These are phyloP conservation scores for Teunomyces cretensis DNA, from an alignment of 805 yeast species.

Conservation along the genomic window DNA sequence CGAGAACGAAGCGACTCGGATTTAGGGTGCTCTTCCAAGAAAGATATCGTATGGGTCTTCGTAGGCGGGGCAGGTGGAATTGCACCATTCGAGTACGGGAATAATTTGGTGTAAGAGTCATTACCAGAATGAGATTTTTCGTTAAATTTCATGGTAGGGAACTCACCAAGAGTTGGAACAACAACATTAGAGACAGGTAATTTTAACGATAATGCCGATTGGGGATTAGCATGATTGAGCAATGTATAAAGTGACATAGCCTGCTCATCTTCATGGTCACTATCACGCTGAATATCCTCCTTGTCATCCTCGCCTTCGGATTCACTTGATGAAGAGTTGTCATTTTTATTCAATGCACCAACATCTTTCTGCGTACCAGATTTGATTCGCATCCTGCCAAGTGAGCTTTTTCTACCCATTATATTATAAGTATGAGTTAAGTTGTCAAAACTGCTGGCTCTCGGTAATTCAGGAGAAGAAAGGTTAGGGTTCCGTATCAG, in stretches of 20 bases:
- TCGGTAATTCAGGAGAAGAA: constrained; percentile 17
- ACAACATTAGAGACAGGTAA: constrained; percentile 15
- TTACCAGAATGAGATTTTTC: constrained; percentile 16
- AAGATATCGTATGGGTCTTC: constrained; percentile 10
- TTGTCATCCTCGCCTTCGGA: constrained; percentile 13
- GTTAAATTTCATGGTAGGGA: constrained; percentile 36
- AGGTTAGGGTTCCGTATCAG: constrained; percentile 17
- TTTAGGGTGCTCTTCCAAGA: constrained; percentile 28
- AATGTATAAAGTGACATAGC: constrained; percentile 68
- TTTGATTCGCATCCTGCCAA: constrained; percentile 11
- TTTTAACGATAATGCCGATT: constrained; percentile 5
- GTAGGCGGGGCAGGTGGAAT: not conserved
- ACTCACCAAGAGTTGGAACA: constrained; percentile 45
- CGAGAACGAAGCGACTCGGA: constrained; percentile 41
- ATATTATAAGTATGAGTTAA: constrained; percentile 23
- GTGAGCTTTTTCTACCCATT: constrained; percentile 17
- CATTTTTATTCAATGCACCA: constrained; percentile 1
- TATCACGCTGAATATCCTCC: constrained; percentile 22
- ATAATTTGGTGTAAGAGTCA: constrained; percentile 1
- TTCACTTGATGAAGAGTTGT: not conserved
- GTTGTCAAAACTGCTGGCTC: constrained; percentile 25
- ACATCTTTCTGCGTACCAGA: constrained; percentile 17
- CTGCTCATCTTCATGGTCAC: constrained; percentile 60
- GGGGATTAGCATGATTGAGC: constrained; percentile 33
- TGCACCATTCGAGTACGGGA: constrained; percentile 2